Evolutionary conservation across 225 moss, liverwort and hornwort genomes (phyloP).

Genomic region (Lunularia cruciata): DNA sequence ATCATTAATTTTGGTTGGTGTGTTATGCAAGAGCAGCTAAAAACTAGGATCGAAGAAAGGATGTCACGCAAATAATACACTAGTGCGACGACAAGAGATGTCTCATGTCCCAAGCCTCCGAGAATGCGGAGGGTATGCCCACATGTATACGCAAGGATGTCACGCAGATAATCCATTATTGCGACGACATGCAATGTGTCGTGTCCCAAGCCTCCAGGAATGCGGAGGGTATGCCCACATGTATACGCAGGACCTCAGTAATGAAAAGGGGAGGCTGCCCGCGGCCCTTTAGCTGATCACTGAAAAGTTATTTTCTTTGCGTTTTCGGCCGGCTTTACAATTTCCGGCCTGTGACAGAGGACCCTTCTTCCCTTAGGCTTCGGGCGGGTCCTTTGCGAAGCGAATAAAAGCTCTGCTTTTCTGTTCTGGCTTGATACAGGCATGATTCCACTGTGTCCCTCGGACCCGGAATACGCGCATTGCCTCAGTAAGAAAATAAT

Average conservation of each 20-base stretch:
- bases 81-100: no score
- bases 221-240: no score
- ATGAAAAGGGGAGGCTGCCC: slow-evolving; percentile 7
- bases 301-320: slow-evolving; percentile 6
- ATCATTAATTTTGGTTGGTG: no score
- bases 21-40: no score
- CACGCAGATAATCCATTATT: no score
- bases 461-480: slow-evolving; percentile 30
- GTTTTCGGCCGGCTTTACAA: slow-evolving; percentile 9
- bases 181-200: no score
- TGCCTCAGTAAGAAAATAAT: background rate
- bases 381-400: slow-evolving; percentile 26
- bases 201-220: no score
- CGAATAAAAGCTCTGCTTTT: slow-evolving; percentile 28
- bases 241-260: slow-evolving; percentile 7
- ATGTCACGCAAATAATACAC: no score
- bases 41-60: no score
- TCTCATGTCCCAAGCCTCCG: no score
- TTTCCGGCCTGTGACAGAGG: slow-evolving; percentile 8
- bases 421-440: slow-evolving; percentile 21
- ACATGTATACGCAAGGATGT: no score
- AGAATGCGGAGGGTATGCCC: no score
- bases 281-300: slow-evolving; percentile 6
- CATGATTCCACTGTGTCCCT: slow-evolving; percentile 34
- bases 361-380: slow-evolving; percentile 7